Conservation (phyloP, 192 early-diverging fungal genomes). For the Coemansia sp. region DNA sequence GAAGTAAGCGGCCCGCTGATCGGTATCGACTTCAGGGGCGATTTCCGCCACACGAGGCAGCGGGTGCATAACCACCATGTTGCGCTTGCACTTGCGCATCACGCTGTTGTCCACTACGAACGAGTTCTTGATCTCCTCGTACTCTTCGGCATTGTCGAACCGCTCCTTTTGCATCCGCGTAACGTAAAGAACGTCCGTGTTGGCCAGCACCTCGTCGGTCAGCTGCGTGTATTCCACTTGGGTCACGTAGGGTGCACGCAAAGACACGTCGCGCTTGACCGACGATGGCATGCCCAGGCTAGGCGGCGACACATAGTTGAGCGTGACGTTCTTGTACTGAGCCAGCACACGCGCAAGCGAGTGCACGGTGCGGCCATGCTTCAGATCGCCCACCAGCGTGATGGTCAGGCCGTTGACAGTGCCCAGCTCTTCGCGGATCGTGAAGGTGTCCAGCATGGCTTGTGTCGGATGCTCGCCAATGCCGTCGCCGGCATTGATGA, state of each 20-base stretch:
- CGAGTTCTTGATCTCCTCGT: conserved; percentile 70
- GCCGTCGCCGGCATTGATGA: conserved; percentile 97
- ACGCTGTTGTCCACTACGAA: conserved; percentile 87
- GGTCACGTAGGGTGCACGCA: conserved; percentile 56
- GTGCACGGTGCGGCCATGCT: conserved; percentile 98
- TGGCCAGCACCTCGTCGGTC: conserved; percentile 72
- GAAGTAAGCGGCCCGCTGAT: conserved; percentile 97
- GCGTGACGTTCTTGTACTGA: conserved; percentile 82
- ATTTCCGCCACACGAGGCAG: conserved; percentile 93
- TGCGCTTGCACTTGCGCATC: conserved; percentile 81
- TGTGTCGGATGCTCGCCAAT: conserved; percentile 98
- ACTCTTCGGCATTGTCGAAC: conserved; percentile 73
- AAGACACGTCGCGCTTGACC: conserved; percentile 65
- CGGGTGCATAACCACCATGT: conserved; percentile 99
- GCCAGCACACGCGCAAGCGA: conserved; percentile 84
- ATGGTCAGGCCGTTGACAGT: conserved; percentile 95
- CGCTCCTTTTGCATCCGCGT: conserved; percentile 97
- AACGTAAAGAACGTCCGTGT: conserved; percentile 94
- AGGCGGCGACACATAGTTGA: conserved; percentile 88
- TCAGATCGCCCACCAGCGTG: conserved; percentile 93
- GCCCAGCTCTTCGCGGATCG: conserved; percentile 92
- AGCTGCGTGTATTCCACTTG: conserved; percentile 71
- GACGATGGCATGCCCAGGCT: conserved; percentile 85
- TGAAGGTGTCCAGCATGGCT: conserved; percentile 93
- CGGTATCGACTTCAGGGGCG: conserved; percentile 96